These are phyloP conservation scores for Kuraishia cidri DNA, from an alignment of 805 yeast species.

Conservation along the genomic window DNA sequence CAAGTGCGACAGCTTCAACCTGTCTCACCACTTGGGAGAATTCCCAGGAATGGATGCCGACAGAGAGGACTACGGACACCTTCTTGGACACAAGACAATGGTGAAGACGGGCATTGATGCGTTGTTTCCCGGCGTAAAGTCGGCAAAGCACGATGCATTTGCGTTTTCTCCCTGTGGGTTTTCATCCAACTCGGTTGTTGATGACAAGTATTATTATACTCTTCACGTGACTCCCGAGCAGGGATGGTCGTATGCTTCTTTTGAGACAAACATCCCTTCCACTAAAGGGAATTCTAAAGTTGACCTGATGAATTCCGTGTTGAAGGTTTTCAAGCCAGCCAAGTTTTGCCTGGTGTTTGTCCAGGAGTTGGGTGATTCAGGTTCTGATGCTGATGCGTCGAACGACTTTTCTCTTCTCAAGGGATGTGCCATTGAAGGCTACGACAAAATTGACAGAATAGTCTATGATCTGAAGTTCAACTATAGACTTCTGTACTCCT, in stretches of 20 bases:
- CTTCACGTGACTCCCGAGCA: constrained; percentile 90
- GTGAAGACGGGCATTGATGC: constrained; percentile 50
- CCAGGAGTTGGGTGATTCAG: constrained; percentile 13
- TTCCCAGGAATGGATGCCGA: constrained; percentile 26
- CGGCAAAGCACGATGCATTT: constrained; percentile 68
- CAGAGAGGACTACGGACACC: constrained; percentile 59
- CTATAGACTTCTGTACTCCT: constrained; percentile 64
- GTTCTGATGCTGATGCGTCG: constrained; percentile 2
- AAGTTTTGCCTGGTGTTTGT: constrained; percentile 45
- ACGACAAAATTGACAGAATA: constrained; percentile 56
- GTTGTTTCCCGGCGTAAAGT: constrained; percentile 25
- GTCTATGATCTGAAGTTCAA: constrained; percentile 63
- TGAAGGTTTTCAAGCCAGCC: constrained; percentile 63
- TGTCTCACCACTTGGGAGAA: constrained; percentile 18
- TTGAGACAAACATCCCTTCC: constrained; percentile 77
- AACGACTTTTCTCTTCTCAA: constrained; percentile 25
- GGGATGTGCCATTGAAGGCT: constrained; percentile 30
- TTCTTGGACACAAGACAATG: constrained; percentile 65
- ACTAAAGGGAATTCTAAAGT: constrained; percentile 30
- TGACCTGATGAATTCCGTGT: constrained; percentile 50
- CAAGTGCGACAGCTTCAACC: constrained; percentile 46
- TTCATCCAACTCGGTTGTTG: constrained; percentile 75
- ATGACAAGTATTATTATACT: constrained; percentile 57
- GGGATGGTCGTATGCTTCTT: constrained; percentile 94
- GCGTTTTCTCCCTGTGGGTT: constrained; percentile 93